Conservation (phyloP, 176 grass and related monocot species). For the Areca catechu region DNA sequence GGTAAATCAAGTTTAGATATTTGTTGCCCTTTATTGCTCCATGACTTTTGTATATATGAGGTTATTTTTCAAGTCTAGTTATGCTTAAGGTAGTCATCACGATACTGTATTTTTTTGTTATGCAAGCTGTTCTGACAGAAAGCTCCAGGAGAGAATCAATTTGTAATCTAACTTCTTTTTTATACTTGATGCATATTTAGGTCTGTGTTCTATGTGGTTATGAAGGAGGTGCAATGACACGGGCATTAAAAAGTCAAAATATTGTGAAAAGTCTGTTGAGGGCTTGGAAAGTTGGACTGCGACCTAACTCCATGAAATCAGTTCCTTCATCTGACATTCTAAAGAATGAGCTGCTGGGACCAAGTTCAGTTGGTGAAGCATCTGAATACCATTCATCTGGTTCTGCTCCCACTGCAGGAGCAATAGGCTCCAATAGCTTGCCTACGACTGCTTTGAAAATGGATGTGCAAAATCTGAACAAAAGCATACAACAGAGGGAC, state of each 20-base stretch:
- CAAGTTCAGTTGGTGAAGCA: conserved; percentile 16
- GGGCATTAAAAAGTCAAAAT: conserved; percentile 57
- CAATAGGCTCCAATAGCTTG: conserved; percentile 20
- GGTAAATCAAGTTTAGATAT: too few relatives aligned
- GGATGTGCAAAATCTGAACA: conserved; percentile 16
- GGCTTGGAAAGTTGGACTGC: conserved; percentile 23
- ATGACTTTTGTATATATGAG: too few relatives aligned
- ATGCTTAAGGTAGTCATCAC: too few relatives aligned
- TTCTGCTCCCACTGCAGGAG: conserved; percentile 16
- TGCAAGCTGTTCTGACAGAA: too few relatives aligned
- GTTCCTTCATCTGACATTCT: conserved; percentile 16
- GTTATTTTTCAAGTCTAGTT: too few relatives aligned
- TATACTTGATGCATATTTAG: conserved; percentile 24
- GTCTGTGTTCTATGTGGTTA: conserved; percentile 90
- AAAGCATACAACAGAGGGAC: conserved; percentile 2
- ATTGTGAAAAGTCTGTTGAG: conserved; percentile 61
- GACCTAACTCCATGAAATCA: conserved; percentile 16
- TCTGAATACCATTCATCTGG: conserved; percentile 8
- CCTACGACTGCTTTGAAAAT: conserved; percentile 5
- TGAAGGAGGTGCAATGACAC: conserved; percentile 83
- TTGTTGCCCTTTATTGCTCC: too few relatives aligned
- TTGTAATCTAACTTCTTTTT: too few relatives aligned
- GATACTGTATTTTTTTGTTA: too few relatives aligned
- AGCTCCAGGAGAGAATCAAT: too few relatives aligned
- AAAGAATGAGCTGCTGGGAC: conserved; percentile 6